Evolutionary conservation across 805 yeast genomes (phyloP), one percentile per base, ranked within the genome.

Genomic region (Lachancea dasiensis): DNA sequence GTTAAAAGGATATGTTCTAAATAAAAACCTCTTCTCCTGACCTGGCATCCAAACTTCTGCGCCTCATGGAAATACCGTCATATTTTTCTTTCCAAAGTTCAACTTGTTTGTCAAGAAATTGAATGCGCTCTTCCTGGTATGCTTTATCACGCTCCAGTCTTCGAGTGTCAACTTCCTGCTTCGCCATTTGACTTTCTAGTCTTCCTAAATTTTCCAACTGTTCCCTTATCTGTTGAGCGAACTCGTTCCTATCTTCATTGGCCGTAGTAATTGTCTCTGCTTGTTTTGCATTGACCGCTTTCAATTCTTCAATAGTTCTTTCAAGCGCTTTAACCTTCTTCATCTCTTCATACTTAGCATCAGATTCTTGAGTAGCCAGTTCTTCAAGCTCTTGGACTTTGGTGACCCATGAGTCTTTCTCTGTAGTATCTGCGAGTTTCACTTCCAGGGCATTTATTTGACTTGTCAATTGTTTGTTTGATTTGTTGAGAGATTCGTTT

Each of bases 401-500:
- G 2, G 62, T 54, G 34, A 73, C 67, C 86, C 89, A 82, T 42
- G 67, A 56, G 15, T 65, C 72, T 46, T 74, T 69, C 49, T 78
- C 81, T 27, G 71, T 70, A 19, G 70, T 65, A 39, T 69, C 68
- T 36, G 68, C 67, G 16, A 74, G 57, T 41, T 73, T 72, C 1
- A 60, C 63, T 46, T 79, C 79, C 19, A 74, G 51, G 5, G 62
- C 65, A 20, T 64, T 55, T 8, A 75, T 62, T 46, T 74, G 73
- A 11, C 43, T 39, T 7, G 32, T 22, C 44, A 82, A 58, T 34
- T 77, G 75, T 24, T 60, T 60, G 48, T 80, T 77, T 42, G 68
- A 70, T 44, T 69, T 78, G 19, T 72, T 73, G 29, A 82, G 53
- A 1, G 81, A 72, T 49, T 77, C 78, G 50, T 79, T 81, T 52